Percentiles rank a stretch among this genome's conserved stretches.
Conservation (phyloP, 805 yeast species). For the Kazachstania africana region DNA sequence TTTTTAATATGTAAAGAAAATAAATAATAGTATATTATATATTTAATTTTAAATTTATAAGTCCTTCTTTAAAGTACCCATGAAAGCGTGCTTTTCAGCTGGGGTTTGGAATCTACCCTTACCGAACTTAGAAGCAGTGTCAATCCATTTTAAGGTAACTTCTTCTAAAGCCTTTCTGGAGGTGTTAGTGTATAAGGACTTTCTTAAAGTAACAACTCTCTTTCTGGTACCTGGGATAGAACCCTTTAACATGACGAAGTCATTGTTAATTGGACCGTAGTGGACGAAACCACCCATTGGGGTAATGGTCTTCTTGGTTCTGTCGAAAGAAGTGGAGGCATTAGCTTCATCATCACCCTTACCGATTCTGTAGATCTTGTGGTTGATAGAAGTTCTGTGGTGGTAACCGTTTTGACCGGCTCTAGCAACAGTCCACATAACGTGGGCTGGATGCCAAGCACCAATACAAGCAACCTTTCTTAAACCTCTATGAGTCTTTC, state of each 20-base stretch:
- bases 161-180: slow-evolving; percentile 95
- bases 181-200: slow-evolving; percentile 94
- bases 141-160: slow-evolving; percentile 98
- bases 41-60: slow-evolving; percentile 33
- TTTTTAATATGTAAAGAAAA: slow-evolving; percentile 1
- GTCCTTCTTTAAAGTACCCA: slow-evolving; percentile 99
- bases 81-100: slow-evolving; percentile 99
- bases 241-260: slow-evolving; percentile 95
- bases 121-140: slow-evolving; percentile 99
- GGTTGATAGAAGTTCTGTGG: slow-evolving; percentile 99
- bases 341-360: slow-evolving; percentile 86
- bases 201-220: slow-evolving; percentile 98
- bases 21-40: slow-evolving; percentile 1
- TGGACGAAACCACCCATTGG: slow-evolving; percentile 99
- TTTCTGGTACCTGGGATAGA: slow-evolving; percentile 99
- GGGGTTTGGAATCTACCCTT: slow-evolving; percentile 99
- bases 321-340: slow-evolving; percentile 96
- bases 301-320: slow-evolving; percentile 98
- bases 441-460: slow-evolving; percentile 99
- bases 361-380: slow-evolving; percentile 99
- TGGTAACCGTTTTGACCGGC: slow-evolving; percentile 99
- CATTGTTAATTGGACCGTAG: slow-evolving; percentile 97
- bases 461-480: slow-evolving; percentile 99
- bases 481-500: slow-evolving; percentile 99
- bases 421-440: slow-evolving; percentile 98